A percentile compares a stretch with the other conserved stretches of the same genome.
phyloP scores from a whole-genome alignment of 2,329 filamentous ascomycete genomes.

The Daldinia sp. region DNA sequence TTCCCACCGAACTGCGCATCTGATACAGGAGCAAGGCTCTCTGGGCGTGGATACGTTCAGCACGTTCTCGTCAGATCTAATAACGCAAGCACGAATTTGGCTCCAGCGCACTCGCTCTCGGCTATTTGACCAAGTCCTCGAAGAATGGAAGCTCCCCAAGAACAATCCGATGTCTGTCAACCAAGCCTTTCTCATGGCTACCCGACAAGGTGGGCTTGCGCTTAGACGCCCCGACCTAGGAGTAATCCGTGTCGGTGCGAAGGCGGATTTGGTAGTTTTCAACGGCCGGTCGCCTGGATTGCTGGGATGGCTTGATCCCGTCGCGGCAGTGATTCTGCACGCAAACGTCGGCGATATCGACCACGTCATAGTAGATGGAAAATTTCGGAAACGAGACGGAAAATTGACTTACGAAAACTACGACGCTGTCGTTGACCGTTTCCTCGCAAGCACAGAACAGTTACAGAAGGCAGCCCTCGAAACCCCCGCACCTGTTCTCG shows the following conservation, averaged over 20 bases:
- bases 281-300: slow-evolving; percentile 62
- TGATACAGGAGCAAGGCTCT: slow-evolving; percentile 63
- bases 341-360: slow-evolving; percentile 64
- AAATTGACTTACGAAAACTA: slow-evolving; percentile 51
- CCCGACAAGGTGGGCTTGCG: slow-evolving; percentile 64
- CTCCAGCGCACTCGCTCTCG: slow-evolving; percentile 59
- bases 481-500: slow-evolving; percentile 47
- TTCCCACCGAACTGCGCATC: slow-evolving; percentile 57
- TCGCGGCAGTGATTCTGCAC: slow-evolving; percentile 68
- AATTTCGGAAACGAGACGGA: slow-evolving; percentile 61
- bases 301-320: slow-evolving; percentile 66
- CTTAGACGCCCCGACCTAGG: slow-evolving; percentile 65
- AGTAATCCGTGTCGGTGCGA: slow-evolving; percentile 61
- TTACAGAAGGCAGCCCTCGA: slow-evolving; percentile 49
- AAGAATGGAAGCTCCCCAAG: slow-evolving; percentile 57
- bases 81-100: slow-evolving; percentile 67
- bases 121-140: slow-evolving; percentile 56
- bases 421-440: slow-evolving; percentile 47
- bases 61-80: slow-evolving; percentile 63
- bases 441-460: slow-evolving; percentile 52
- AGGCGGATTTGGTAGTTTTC: slow-evolving; percentile 67
- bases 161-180: slow-evolving; percentile 65
- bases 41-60: slow-evolving; percentile 68
- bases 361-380: slow-evolving; percentile 63
- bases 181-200: slow-evolving; percentile 68